These are phyloP conservation scores for Phytomonas sp. DNA, from an alignment of 208 protist species.

Conservation along the genomic window DNA sequence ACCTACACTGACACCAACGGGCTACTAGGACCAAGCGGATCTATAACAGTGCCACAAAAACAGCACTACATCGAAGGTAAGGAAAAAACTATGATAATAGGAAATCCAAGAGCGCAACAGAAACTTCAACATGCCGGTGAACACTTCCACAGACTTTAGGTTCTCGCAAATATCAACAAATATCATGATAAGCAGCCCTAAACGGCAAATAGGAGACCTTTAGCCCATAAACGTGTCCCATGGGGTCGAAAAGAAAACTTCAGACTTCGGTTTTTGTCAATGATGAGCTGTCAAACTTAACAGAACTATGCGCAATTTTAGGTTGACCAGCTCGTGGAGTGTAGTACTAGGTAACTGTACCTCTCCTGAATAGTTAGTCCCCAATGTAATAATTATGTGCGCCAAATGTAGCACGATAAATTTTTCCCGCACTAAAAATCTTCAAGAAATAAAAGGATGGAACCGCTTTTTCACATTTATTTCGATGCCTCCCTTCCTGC, in stretches of 20 bases:
- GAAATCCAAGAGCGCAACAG: constrained; percentile 63
- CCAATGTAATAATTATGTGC: not conserved
- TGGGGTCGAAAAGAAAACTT: constrained; percentile 12
- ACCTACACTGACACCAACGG: constrained; percentile 52
- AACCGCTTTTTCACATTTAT: not conserved
- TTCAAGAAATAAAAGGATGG: not conserved
- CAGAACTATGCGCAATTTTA: not conserved
- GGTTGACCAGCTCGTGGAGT: not conserved
- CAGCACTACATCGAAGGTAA: constrained; percentile 52
- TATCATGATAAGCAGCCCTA: constrained; percentile 70
- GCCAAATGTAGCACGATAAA: not conserved
- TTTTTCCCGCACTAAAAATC: not conserved
- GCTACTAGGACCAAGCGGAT: constrained; percentile 41
- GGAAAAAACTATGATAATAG: constrained; percentile 60
- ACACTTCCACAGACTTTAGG: constrained; percentile 72
- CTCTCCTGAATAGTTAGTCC: not conserved
- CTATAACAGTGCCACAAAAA: constrained; percentile 80
- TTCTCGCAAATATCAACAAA: constrained; percentile 57
- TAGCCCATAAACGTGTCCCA: constrained; percentile 44
- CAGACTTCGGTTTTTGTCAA: not conserved
- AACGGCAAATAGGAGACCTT: constrained; percentile 60
- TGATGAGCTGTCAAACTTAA: not conserved
- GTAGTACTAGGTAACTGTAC: not conserved
- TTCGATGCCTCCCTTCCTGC: not conserved
- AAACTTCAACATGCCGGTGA: constrained; percentile 48